Conservation (phyloP, 768 basidiomycete species). For the Lactifluus hygrophoroides region DNA sequence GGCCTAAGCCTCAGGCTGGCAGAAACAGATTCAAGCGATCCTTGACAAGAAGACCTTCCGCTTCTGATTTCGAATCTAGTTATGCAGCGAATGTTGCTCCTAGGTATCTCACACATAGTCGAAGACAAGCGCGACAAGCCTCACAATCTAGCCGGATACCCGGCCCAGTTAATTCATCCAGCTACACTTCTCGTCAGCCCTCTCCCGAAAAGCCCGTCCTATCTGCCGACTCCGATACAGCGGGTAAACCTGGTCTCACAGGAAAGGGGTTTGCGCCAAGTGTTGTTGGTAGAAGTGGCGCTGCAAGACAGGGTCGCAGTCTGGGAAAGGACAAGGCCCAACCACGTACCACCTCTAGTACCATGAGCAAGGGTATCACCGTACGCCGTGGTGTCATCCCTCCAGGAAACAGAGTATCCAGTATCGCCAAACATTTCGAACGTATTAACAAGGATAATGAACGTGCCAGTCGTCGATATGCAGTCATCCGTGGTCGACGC, state of each 20-base stretch:
- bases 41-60: constrained; percentile 45
- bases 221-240: constrained; percentile 22
- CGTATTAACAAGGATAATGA: constrained; percentile 69
- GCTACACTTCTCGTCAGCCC: constrained; percentile 49
- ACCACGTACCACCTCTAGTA: constrained; percentile 36
- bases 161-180: constrained; percentile 43
- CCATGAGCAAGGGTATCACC: constrained; percentile 37
- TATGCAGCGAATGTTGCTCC: constrained; percentile 92
- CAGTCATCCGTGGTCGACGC: constrained; percentile 77
- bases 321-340: constrained; percentile 32
- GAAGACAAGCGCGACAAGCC: constrained; percentile 35
- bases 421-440: constrained; percentile 87
- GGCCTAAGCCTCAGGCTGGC: constrained; percentile 30
- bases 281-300: constrained; percentile 30
- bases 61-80: constrained; percentile 84
- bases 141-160: constrained; percentile 39
- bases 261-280: constrained; percentile 27
- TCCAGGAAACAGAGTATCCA: constrained; percentile 67
- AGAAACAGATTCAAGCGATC: constrained; percentile 47
- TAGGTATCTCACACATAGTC: constrained; percentile 48
- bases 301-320: constrained; percentile 28
- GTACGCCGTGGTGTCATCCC: constrained; percentile 45
- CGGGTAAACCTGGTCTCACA: constrained; percentile 28
- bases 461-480: constrained; percentile 67
- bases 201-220: constrained; percentile 63